Evolutionary conservation across 2,329 filamentous ascomycete genomes (phyloP).

Genomic region (Onygenales sp.): DNA sequence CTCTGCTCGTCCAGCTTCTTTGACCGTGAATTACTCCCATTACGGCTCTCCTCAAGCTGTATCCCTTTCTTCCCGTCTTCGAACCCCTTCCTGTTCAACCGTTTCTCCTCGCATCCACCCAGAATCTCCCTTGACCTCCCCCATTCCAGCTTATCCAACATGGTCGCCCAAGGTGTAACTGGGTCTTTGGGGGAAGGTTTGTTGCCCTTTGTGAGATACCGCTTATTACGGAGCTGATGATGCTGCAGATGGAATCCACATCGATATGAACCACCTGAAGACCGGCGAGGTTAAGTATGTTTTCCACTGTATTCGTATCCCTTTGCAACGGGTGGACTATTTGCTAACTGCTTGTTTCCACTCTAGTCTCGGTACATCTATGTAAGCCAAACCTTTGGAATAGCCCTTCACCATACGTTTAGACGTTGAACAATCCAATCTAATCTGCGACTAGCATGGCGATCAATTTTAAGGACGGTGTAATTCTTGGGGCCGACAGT

Average conservation of each 20-base stretch:
- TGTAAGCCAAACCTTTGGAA: constrained; percentile 52
- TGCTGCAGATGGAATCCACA: constrained; percentile 83
- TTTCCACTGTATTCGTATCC: neutral
- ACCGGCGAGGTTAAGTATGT: constrained; percentile 97
- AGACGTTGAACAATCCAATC: constrained; percentile 15
- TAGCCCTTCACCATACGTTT: neutral
- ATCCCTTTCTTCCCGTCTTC: neutral
- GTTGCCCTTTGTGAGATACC: neutral
- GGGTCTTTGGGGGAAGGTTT: constrained; percentile 13
- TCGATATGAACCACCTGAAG: constrained; percentile 98
- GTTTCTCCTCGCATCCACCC: neutral
- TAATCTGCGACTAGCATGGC: constrained; percentile 62
- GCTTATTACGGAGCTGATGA: constrained; percentile 11
- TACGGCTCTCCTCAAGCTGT: neutral
- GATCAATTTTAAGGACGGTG: constrained; percentile 96
- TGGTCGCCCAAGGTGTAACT: constrained; percentile 11
- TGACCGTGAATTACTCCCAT: neutral
- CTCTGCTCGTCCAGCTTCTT: neutral
- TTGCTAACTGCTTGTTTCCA: neutral
- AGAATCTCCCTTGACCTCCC: neutral
- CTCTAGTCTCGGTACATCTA: constrained; percentile 83
- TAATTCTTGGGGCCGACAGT: constrained; percentile 93
- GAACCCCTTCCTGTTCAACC: neutral
- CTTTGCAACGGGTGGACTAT: neutral
- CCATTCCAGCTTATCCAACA: constrained; percentile 1